These are phyloP conservation scores for Lagenidium giganteum DNA, from an alignment of 352 stramenopile genomes.

Conservation along the genomic window DNA sequence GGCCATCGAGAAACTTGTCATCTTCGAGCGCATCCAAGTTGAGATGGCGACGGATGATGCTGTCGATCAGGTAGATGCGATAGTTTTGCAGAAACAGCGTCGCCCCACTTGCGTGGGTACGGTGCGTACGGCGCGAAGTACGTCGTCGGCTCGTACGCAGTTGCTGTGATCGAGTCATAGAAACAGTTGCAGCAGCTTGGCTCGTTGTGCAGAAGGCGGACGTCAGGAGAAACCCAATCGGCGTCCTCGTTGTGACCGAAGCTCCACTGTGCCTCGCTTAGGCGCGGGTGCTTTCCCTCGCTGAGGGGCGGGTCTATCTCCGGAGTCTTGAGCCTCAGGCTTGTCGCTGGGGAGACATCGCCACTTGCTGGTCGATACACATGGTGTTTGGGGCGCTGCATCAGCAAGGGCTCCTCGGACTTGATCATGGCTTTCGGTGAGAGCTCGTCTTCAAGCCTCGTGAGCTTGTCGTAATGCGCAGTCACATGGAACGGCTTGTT, in stretches of 20 bases:
- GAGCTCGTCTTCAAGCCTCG: constrained; percentile 32
- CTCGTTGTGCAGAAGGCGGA: constrained; percentile 20
- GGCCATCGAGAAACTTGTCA: constrained; percentile 40
- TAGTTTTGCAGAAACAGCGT: constrained; percentile 75
- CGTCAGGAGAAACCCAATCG: constrained; percentile 54
- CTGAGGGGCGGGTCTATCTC: constrained; percentile 77
- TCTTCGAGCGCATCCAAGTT: constrained; percentile 63
- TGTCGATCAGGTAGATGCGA: constrained; percentile 61
- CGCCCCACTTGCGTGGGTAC: constrained; percentile 68
- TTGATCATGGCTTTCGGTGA: constrained; percentile 46
- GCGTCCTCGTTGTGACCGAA: constrained; percentile 77
- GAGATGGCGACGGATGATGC: constrained; percentile 75
- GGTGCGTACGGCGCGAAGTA: constrained; percentile 79
- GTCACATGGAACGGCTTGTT: constrained; percentile 63
- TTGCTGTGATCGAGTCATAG: constrained; percentile 47
- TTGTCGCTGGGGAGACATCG: constrained; percentile 30
- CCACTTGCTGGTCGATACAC: too few species aligned
- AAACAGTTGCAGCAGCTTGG: constrained; percentile 30
- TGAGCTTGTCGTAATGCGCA: constrained; percentile 57
- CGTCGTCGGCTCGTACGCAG: constrained; percentile 69
- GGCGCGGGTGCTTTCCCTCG: constrained; percentile 49
- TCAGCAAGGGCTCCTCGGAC: constrained; percentile 53
- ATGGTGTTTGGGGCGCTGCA: too few species aligned
- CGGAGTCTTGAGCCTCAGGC: constrained; percentile 32
- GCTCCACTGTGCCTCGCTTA: constrained; percentile 38